Conservation (phyloP, 2,329 filamentous ascomycete species). For the Neonectria magnoliae region DNA sequence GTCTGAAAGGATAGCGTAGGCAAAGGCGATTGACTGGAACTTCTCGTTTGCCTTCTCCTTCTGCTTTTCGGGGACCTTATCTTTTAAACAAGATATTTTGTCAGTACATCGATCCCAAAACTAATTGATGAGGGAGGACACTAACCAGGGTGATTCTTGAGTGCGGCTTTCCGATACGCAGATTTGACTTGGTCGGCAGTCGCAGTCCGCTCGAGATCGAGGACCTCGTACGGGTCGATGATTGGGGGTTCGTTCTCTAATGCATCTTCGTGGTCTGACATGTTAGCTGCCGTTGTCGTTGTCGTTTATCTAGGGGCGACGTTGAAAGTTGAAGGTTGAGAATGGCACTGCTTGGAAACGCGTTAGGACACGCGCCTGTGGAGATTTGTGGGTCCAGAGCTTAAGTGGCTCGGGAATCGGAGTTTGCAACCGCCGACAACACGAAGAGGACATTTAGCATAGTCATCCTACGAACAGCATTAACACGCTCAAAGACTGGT, state of each 20-base stretch:
- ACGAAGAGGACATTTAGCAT: not conserved
- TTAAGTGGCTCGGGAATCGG: slow-evolving; percentile 42
- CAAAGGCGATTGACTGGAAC: slow-evolving; percentile 93
- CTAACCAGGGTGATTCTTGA: slow-evolving; percentile 86
- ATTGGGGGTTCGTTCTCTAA: slow-evolving; percentile 67
- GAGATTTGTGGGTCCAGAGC: slow-evolving; percentile 29
- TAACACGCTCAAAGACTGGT: not conserved
- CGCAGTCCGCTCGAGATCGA: slow-evolving; percentile 76
- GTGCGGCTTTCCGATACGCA: slow-evolving; percentile 89
- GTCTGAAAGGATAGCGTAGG: slow-evolving; percentile 92
- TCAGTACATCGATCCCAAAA: slow-evolving; percentile 26
- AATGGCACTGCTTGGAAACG: slow-evolving; percentile 24
- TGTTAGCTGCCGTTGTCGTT: slow-evolving; percentile 41
- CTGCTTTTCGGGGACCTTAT: slow-evolving; percentile 77
- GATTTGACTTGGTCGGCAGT: slow-evolving; percentile 84
- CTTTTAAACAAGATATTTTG: slow-evolving; percentile 52
- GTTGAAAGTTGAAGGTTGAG: slow-evolving; percentile 4
- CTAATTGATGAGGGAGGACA: not conserved
- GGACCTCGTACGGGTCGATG: slow-evolving; percentile 82
- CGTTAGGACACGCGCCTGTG: slow-evolving; percentile 34
- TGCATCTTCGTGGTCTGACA: slow-evolving; percentile 63
- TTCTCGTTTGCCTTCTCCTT: slow-evolving; percentile 79
- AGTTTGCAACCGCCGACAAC: slow-evolving; percentile 28
- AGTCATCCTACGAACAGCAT: not conserved
- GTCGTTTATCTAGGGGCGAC: slow-evolving; percentile 21